These are phyloP conservation scores for Porpolomopsis calyptriformis DNA, from an alignment of 768 basidiomycete genomes.

Conservation along the genomic window DNA sequence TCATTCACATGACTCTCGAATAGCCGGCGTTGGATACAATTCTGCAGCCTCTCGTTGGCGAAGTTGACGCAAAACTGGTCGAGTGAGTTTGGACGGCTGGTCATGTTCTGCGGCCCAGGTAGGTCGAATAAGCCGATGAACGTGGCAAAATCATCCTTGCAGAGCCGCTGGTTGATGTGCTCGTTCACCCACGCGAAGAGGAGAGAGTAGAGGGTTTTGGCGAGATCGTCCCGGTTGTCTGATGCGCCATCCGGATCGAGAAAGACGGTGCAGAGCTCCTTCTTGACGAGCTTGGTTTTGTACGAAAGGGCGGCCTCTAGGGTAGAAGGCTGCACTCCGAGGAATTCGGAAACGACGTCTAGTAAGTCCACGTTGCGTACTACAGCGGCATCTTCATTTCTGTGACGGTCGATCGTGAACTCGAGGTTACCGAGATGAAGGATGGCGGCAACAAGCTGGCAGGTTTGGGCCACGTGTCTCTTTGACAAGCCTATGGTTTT, in stretches of 20 bases:
- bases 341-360: slow-evolving; percentile 80
- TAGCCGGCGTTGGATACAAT: slow-evolving; percentile 67
- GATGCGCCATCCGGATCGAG: slow-evolving; percentile 90
- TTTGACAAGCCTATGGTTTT: slow-evolving; percentile 92
- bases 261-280: slow-evolving; percentile 95
- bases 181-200: slow-evolving; percentile 96
- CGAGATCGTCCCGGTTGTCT: slow-evolving; percentile 88
- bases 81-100: slow-evolving; percentile 79
- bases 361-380: slow-evolving; percentile 79
- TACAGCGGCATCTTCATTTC: slow-evolving; percentile 88
- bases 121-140: slow-evolving; percentile 93
- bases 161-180: slow-evolving; percentile 89
- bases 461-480: slow-evolving; percentile 88
- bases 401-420: slow-evolving; percentile 70
- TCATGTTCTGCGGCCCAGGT: slow-evolving; percentile 86
- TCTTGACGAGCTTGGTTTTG: slow-evolving; percentile 86
- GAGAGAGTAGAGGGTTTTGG: slow-evolving; percentile 86
- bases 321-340: slow-evolving; percentile 64
- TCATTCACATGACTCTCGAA: slow-evolving; percentile 79
- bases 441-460: slow-evolving; percentile 90
- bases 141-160: slow-evolving; percentile 83
- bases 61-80: slow-evolving; percentile 97
- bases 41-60: slow-evolving; percentile 84
- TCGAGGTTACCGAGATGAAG: slow-evolving; percentile 94
- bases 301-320: slow-evolving; percentile 80